A percentile compares a stretch with the other conserved stretches of the same genome.
These are phyloP conservation scores for Leccinum fallax DNA, from an alignment of 1,284 basidiomycete genomes.

Conservation along the genomic window DNA sequence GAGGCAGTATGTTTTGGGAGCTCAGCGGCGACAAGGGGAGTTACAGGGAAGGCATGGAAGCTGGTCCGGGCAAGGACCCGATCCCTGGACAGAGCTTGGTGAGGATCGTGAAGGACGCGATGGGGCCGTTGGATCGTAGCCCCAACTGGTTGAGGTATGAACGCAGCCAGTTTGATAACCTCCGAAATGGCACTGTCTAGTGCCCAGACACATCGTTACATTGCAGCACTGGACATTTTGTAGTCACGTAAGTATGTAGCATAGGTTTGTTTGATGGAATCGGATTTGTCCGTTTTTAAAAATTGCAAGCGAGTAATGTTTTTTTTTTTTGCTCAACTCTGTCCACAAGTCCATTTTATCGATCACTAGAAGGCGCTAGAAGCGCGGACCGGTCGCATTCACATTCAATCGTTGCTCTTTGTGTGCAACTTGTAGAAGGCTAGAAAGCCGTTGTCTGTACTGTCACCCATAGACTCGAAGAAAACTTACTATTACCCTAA, in stretches of 20 bases:
- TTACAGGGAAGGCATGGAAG: conserved; percentile 68
- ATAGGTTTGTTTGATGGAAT: background rate
- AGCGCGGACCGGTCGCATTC: background rate
- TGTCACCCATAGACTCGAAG: conserved; percentile 26
- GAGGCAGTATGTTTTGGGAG: conserved; percentile 89
- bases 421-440: background rate
- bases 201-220: background rate
- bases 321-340: background rate
- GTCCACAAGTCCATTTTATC: background rate
- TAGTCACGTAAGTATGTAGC: conserved; percentile 1
- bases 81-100: conserved; percentile 67
- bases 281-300: background rate
- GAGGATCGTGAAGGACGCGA: conserved; percentile 67
- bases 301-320: background rate
- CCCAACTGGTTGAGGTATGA: conserved; percentile 76
- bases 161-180: conserved; percentile 73
- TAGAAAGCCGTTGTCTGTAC: conserved; percentile 15
- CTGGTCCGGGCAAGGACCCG: conserved; percentile 62
- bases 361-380: conserved; percentile 1
- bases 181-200: conserved; percentile 56
- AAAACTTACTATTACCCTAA: conserved; percentile 22
- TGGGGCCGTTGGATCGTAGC: conserved; percentile 68
- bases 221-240: conserved; percentile 1
- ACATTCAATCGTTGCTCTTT: background rate
- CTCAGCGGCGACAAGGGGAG: conserved; percentile 78